Evolutionary conservation across 257 asterid species (phyloP), one percentile per base, ranked within the genome.

Genomic region (Scutellaria minor): DNA sequence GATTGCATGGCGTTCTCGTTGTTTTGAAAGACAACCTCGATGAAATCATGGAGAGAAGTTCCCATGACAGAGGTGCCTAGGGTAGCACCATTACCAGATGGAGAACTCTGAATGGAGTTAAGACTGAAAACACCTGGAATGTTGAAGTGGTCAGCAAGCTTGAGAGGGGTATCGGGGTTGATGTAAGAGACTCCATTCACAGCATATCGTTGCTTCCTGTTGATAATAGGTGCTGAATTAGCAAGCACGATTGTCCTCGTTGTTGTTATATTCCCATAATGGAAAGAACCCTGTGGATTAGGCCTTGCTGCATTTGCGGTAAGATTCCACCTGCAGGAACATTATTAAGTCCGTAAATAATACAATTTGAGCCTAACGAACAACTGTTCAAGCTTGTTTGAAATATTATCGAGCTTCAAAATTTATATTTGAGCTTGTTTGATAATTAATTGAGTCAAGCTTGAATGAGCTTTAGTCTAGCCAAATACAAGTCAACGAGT

Each of bases 271-370:
- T n/a, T 75, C 40, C 99, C 99, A 5, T 95, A 92, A 66, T 92
- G 99, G 85, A 82, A 95, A 11, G 99, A 90, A 0, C 99, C 99
- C 76, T 92, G 97, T 24, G 99, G 99, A 39, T 95, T 95, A 4
- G 99, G 99, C 89, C 99, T 92, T 2, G 99, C 99, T 62, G 99
- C 98, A 66, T 95, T 95, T 53, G 97, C 75, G 66, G 98, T 95
- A 83, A 95, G 78, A 74, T 95, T 95, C 98, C 99, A 88, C 90
- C 99, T 95, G 75, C 27, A 24, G 27, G 79, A 83, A 77, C 7
- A 39, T 5, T 22, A 18, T 18, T 18, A 18, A 18, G 18, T 0
- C 18, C 18, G 18, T 18, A 18, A 18, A 18, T 18, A 18, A 18
- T 18, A 18, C 18, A 18, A 18, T 18, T 18, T 18, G 18, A 18